Percentiles rank a stretch among this genome's conserved stretches.
Evolutionary conservation across 23 red algal genomes (phyloP).

Genomic region (Gracilariopsis chorda): DNA sequence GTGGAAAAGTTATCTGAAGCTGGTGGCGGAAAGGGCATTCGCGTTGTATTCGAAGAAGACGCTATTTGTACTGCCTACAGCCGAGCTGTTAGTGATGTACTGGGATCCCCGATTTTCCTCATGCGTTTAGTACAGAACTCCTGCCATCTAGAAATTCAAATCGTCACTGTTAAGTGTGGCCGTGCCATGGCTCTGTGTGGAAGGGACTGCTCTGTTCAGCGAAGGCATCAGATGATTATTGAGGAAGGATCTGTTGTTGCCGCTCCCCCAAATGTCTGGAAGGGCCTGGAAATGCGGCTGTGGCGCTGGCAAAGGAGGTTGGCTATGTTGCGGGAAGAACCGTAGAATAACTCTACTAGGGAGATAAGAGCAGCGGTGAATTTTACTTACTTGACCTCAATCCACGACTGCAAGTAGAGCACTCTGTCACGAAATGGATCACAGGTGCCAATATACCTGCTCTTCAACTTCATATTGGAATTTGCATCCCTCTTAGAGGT

Average conservation of each 20-base stretch:
- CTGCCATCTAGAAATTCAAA: constrained; percentile 88
- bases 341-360: constrained; percentile 86
- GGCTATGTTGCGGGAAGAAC: constrained; percentile 88
- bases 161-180: constrained; percentile 86
- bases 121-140: constrained; percentile 77
- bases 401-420: constrained; percentile 91
- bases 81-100: constrained; percentile 73
- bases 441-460: constrained; percentile 84
- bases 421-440: constrained; percentile 98
- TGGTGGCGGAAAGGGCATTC: constrained; percentile 92
- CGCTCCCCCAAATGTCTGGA: constrained; percentile 73
- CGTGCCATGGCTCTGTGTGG: constrained; percentile 84
- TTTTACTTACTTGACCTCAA: constrained; percentile 94
- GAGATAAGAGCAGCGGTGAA: constrained; percentile 56
- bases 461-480: constrained; percentile 83
- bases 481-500: constrained; percentile 79
- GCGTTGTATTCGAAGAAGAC: constrained; percentile 27
- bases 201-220: constrained; percentile 89
- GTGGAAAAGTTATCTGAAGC: constrained; percentile 87
- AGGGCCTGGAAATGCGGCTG: constrained; percentile 65
- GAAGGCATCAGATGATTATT: constrained; percentile 95
- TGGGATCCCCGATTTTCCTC: constrained; percentile 81
- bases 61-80: constrained; percentile 62
- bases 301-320: constrained; percentile 80
- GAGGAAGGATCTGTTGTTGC: constrained; percentile 90